phyloP scores from a whole-genome alignment of 306 rosid species.

The Luffa acutangula region DNA sequence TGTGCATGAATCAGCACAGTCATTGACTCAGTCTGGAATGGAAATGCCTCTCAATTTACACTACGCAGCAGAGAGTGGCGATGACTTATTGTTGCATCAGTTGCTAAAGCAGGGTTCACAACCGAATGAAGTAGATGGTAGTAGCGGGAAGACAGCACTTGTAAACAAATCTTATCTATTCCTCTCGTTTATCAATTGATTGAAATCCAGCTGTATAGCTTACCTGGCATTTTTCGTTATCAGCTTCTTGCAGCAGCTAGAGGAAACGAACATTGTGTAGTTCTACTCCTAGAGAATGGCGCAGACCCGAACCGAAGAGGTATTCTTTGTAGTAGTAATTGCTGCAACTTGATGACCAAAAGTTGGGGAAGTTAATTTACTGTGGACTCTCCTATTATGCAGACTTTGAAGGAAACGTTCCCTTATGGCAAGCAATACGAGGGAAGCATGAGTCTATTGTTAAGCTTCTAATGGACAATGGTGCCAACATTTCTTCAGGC shows the following conservation, averaged over 20 bases:
- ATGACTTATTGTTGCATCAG: constrained; percentile 59
- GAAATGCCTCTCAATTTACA: constrained; percentile 61
- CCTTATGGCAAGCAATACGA: constrained; percentile 71
- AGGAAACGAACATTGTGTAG: constrained; percentile 60
- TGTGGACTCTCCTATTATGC: neutral
- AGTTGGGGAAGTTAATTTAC: neutral
- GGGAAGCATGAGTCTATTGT: constrained; percentile 42
- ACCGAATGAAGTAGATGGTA: constrained; percentile 61
- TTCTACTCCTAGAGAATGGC: constrained; percentile 54
- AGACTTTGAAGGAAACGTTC: constrained; percentile 71
- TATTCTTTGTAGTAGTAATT: constrained; percentile 12
- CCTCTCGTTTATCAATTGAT: neutral
- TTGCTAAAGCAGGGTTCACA: constrained; percentile 54
- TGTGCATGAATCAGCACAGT: constrained; percentile 53
- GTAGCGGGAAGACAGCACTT: constrained; percentile 58
- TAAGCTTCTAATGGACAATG: constrained; percentile 44
- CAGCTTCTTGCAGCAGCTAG: constrained; percentile 70
- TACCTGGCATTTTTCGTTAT: neutral
- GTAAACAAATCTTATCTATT: constrained; percentile 25
- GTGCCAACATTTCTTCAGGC: constrained; percentile 39
- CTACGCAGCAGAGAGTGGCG: constrained; percentile 63
- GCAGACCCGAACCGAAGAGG: constrained; percentile 74
- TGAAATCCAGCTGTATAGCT: neutral
- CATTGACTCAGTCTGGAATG: constrained; percentile 59
- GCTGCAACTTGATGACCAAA: neutral